Percentiles rank a stretch among this genome's conserved stretches.
Evolutionary conservation across 2,329 filamentous ascomycete genomes (phyloP).

Genomic region (Pseudopithomyces maydicus): DNA sequence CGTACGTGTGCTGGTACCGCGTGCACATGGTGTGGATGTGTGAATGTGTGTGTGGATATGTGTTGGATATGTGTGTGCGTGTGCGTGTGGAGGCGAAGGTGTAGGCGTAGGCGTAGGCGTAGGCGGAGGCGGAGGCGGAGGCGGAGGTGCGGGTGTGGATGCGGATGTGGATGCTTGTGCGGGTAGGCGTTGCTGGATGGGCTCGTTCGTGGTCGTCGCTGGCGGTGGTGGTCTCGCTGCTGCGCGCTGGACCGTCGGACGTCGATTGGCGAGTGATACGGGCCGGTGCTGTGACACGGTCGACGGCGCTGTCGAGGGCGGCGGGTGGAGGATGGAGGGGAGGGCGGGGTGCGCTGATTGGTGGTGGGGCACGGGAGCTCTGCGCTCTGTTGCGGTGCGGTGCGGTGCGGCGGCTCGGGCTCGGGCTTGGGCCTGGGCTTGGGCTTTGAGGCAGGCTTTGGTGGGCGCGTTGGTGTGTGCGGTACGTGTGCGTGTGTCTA

Average conservation of each 20-base stretch:
- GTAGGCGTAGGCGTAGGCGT: too few species aligned
- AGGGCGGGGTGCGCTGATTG: slow-evolving; percentile 22
- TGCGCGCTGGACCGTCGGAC: slow-evolving; percentile 12
- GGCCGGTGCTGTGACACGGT: slow-evolving; percentile 6
- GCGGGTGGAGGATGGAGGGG: slow-evolving; percentile 11
- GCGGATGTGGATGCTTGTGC: too few species aligned
- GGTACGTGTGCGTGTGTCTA: too few species aligned
- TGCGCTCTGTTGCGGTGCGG: not conserved
- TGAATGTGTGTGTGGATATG: too few species aligned
- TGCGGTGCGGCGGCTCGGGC: not conserved
- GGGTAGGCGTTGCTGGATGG: too few species aligned
- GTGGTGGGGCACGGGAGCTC: slow-evolving; percentile 23
- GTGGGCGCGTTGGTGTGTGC: not conserved
- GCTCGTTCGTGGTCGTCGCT: too few species aligned
- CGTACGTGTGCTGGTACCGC: slow-evolving; percentile 53
- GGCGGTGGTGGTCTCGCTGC: not conserved
- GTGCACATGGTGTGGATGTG: slow-evolving; percentile 48
- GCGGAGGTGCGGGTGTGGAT: too few species aligned
- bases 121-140: too few species aligned
- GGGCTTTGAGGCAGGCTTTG: not conserved
- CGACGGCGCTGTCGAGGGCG: slow-evolving; percentile 11
- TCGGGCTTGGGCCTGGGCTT: not conserved
- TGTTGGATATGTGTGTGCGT: too few species aligned
- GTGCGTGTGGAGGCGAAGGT: too few species aligned
- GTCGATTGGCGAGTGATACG: slow-evolving; percentile 16